Evolutionary conservation across 805 yeast genomes (phyloP).

Genomic region (Torulaspora maleeae): DNA sequence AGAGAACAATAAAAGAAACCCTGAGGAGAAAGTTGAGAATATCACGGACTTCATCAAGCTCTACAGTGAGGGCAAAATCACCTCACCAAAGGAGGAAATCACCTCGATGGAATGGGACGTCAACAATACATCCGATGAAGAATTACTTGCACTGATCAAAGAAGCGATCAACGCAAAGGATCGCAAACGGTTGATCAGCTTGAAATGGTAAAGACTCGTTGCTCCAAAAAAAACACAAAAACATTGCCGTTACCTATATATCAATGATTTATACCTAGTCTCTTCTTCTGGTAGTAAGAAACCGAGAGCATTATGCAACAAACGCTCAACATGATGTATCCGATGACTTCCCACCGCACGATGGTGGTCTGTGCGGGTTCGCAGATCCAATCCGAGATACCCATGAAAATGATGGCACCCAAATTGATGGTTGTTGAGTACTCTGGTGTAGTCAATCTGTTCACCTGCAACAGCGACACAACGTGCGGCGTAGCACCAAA

Average conservation of each 20-base stretch:
- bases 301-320: constrained; percentile 25
- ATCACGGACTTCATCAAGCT: constrained; percentile 51
- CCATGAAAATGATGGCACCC: constrained; percentile 29
- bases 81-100: constrained; percentile 44
- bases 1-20: constrained; percentile 53
- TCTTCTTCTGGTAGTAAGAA: constrained; percentile 17
- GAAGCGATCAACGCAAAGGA: constrained; percentile 41
- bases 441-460: constrained; percentile 26
- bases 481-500: constrained; percentile 29
- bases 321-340: constrained; percentile 27
- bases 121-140: constrained; percentile 34
- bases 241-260: constrained; percentile 1
- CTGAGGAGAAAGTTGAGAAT: constrained; percentile 54
- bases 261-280: constrained; percentile 5
- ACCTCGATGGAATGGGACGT: constrained; percentile 36
- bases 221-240: not conserved
- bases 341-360: constrained; percentile 34
- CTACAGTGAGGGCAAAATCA: constrained; percentile 55
- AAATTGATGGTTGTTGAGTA: constrained; percentile 29
- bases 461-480: constrained; percentile 24
- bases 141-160: constrained; percentile 41
- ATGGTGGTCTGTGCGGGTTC: constrained; percentile 30
- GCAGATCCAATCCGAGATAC: constrained; percentile 30
- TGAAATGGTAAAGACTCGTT: constrained; percentile 26
- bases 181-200: constrained; percentile 29